phyloP scores from a whole-genome alignment of 768 basidiomycete species.

The Boletus patriciae region DNA sequence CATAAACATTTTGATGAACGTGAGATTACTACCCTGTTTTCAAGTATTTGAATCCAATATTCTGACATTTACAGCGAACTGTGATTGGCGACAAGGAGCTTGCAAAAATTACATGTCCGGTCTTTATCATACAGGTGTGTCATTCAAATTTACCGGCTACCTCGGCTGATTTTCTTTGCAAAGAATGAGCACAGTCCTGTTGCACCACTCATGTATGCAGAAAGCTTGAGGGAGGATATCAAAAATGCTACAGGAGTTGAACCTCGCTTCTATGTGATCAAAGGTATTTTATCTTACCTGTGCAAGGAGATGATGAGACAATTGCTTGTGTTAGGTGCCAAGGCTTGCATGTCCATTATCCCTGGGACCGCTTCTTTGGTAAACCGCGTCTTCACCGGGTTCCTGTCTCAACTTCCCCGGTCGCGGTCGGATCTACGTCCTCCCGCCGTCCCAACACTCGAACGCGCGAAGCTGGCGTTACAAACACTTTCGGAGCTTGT shows the following conservation, averaged over 20 bases:
- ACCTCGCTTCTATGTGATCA: conserved; percentile 56
- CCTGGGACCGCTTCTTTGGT: conserved; percentile 59
- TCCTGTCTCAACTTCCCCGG: conserved; percentile 55
- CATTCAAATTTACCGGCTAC: background rate
- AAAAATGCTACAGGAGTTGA: conserved; percentile 47
- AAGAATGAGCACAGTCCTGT: conserved; percentile 62
- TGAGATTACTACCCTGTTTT: conserved; percentile 32
- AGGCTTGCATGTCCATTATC: conserved; percentile 54
- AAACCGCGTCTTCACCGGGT: conserved; percentile 63
- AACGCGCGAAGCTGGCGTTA: conserved; percentile 59
- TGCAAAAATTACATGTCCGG: conserved; percentile 57
- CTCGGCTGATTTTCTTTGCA: conserved; percentile 2
- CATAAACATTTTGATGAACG: conserved; percentile 59
- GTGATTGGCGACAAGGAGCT: conserved; percentile 49
- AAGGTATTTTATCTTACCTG: conserved; percentile 43
- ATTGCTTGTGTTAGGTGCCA: conserved; percentile 43
- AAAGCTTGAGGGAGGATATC: conserved; percentile 50
- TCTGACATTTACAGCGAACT: conserved; percentile 45
- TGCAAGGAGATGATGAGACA: background rate
- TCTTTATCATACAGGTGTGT: conserved; percentile 67
- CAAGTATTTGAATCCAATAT: background rate
- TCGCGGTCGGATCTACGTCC: conserved; percentile 48
- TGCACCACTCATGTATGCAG: conserved; percentile 56
- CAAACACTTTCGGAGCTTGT: conserved; percentile 52
- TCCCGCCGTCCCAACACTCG: conserved; percentile 35